Percentiles rank a stretch among this genome's conserved stretches.
phyloP scores from a whole-genome alignment of 306 rosid species.

The Carpinus fangiana region DNA sequence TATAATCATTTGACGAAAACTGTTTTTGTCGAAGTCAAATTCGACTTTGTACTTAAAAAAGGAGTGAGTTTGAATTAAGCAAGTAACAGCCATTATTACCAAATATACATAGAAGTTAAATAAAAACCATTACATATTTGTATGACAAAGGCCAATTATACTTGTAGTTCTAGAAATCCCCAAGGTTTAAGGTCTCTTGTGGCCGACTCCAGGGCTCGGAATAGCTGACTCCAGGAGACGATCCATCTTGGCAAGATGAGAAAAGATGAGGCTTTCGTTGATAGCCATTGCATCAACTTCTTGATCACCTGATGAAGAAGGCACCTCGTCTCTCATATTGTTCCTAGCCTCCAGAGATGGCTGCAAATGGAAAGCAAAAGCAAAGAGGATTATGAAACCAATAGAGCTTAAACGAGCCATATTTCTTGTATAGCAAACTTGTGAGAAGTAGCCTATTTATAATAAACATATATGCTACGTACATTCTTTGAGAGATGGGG shows the following conservation, averaged over 20 bases:
- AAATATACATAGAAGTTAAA: background rate
- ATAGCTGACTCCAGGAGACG: background rate
- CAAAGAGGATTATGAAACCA: conserved; percentile 30
- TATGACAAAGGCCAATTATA: background rate
- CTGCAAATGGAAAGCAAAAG: conserved; percentile 15
- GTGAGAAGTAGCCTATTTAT: conserved; percentile 32
- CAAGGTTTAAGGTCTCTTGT: background rate
- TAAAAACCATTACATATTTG: background rate
- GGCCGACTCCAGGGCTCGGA: conserved; percentile 39
- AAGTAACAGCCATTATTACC: background rate
- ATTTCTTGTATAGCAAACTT: background rate
- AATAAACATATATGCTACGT: background rate
- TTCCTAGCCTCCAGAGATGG: conserved; percentile 35
- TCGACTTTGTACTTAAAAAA: background rate
- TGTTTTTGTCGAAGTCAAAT: background rate
- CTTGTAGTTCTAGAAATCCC: background rate
- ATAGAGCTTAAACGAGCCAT: conserved; percentile 32
- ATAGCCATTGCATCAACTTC: background rate
- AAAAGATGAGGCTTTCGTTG: background rate
- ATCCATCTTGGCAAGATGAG: conserved; percentile 3
- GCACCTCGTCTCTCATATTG: background rate
- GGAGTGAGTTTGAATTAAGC: background rate
- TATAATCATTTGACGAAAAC: background rate
- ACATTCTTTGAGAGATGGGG: background rate
- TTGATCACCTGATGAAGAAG: conserved; percentile 1